A percentile compares a stretch with the other conserved stretches of the same genome.
Conservation (phyloP, 176 grass and related monocot genomes). For the Musa itinerans region DNA sequence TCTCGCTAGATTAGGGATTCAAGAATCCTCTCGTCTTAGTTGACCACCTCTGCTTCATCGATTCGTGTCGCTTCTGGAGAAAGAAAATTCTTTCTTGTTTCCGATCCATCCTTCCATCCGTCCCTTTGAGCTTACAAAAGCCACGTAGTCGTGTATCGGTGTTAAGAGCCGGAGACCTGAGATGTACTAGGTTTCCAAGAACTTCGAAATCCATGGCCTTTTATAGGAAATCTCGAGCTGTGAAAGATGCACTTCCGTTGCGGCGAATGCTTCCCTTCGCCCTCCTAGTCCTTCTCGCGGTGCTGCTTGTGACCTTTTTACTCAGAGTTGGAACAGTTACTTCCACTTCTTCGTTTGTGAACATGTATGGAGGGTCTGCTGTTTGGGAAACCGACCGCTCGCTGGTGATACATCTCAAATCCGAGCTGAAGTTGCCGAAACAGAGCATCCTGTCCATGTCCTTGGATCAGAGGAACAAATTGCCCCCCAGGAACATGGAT, state of each 20-base stretch:
- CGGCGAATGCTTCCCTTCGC: constrained; percentile 39
- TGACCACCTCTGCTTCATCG: background rate
- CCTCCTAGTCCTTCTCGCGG: constrained; percentile 35
- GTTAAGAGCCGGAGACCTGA: background rate
- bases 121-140: background rate
- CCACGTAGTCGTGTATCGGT: too few species aligned
- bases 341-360: constrained; percentile 4
- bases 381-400: constrained; percentile 22
- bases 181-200: background rate
- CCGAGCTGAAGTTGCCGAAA: constrained; percentile 49
- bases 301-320: constrained; percentile 47
- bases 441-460: constrained; percentile 71
- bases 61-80: background rate
- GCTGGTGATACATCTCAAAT: constrained; percentile 36
- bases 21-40: background rate
- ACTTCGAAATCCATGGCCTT: background rate
- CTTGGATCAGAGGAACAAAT: constrained; percentile 51
- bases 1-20: background rate
- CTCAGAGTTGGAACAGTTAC: constrained; percentile 29
- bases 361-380: constrained; percentile 12
- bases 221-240: background rate
- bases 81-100: background rate
- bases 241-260: background rate
- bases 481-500: constrained; percentile 55
- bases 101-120: background rate